Base-by-base conservation (phyloP, 148 eudicot species). In the Persicaria tinctoria region DNA sequence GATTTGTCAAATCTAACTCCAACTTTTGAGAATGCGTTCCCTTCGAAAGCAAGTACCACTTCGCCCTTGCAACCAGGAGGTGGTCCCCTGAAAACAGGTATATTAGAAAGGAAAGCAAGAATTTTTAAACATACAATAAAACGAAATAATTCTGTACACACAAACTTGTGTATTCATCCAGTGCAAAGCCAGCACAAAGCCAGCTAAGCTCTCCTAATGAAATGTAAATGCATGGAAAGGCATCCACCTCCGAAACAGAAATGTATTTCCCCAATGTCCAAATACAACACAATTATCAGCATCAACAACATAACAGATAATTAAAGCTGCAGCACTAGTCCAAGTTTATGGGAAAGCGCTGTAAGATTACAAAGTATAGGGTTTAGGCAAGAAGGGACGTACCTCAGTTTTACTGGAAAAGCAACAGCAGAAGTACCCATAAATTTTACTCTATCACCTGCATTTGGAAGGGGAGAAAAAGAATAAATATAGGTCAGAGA, bases 1-100 rank as follows among this genome's bases (percentile, higher is more conserved):
- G 91, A 73, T 77, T 78, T 87, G 79, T 95, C 99, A 86, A 95
- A 95, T 84, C 96, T 85, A 54, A 95, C 97, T 59, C 99, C 99
- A 57, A 95, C 84, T 83, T 95, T 95, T 50, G 99, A 90, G 46
- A 86, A 81, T 64, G 84, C 84, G 66, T 95, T 95, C 73, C 89
- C 97, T 81, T 89, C 90, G 75, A 89, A 95, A 71, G 89, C 83
- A 81, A 95, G 91, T 44, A 90, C 82, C 70, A 95, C 97, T 84
- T 95, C 88, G 41, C 99, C 97, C 74, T 82, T 85, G 69, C 79
- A 82, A 70, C 99, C 97, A 83, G 83, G 83, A 20, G 86, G 46
- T 45, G 97, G 99, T 73, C 97, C 99, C 87, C 97, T 95, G 84
- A 5, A 71, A 71, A 71, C 38, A 71, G 11, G 17, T 13, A 20